Evolutionary conservation across 2,329 filamentous ascomycete genomes (phyloP).

Genomic region (Paraphaeosphaeria minitans): DNA sequence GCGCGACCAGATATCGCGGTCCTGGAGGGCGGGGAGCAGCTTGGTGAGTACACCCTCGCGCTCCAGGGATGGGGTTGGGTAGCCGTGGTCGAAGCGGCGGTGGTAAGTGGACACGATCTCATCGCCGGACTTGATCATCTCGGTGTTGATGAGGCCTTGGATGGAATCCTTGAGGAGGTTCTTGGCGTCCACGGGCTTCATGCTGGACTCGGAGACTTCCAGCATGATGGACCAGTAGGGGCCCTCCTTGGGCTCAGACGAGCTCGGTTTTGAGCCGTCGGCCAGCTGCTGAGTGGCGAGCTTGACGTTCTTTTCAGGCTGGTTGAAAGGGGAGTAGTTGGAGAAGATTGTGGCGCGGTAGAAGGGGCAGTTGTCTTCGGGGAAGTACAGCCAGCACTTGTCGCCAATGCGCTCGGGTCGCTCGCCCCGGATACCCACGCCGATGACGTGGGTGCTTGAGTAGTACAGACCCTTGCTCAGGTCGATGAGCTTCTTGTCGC

Average conservation of each 20-base stretch:
- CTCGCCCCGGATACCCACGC: conserved; percentile 88
- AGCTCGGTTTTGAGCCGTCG: conserved; percentile 79
- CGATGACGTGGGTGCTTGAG: conserved; percentile 96
- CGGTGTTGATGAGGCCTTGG: conserved; percentile 95
- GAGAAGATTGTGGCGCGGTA: conserved; percentile 99
- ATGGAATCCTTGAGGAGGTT: conserved; percentile 90
- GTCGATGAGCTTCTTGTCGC: conserved; percentile 78
- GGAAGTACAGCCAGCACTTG: conserved; percentile 99
- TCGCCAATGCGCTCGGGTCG: conserved; percentile 96
- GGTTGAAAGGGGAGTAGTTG: conserved; percentile 99
- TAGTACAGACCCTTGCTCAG: conserved; percentile 94
- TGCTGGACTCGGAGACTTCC: conserved; percentile 91
- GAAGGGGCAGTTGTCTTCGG: conserved; percentile 97
- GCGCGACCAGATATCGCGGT: conserved; percentile 89
- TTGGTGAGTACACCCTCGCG: conserved; percentile 92
- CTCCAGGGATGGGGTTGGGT: conserved; percentile 93
- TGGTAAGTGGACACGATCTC: conserved; percentile 99
- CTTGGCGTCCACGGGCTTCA: conserved; percentile 90
- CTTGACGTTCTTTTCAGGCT: conserved; percentile 81
- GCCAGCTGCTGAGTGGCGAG: conserved; percentile 85
- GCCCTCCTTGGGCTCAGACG: conserved; percentile 75
- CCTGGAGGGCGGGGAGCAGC: conserved; percentile 90
- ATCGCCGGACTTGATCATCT: conserved; percentile 88
- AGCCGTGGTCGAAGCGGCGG: conserved; percentile 96
- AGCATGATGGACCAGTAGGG: conserved; percentile 99